phyloP scores from a whole-genome alignment of 2,329 filamentous ascomycete species.

The Colletotrichum gigasporum region DNA sequence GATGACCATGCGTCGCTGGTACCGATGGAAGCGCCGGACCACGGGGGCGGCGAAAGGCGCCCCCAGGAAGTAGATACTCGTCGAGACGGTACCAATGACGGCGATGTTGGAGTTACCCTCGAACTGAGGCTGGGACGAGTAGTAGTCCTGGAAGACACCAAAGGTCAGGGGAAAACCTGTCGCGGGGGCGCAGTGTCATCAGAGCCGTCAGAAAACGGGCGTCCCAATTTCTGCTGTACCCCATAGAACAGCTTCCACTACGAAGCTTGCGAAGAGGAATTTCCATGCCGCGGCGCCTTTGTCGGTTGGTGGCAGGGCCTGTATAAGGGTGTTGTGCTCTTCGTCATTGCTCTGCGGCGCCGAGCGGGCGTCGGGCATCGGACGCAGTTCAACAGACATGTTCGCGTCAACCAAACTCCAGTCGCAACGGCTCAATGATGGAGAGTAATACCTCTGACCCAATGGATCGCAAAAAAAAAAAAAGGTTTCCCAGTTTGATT shows the following conservation, averaged over 20 bases:
- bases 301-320: conserved; percentile 34
- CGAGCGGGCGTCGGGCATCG: background rate
- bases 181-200: background rate
- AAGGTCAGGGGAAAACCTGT: conserved; percentile 39
- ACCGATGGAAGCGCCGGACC: conserved; percentile 34
- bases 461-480: too few species aligned
- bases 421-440: too few species aligned
- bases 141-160: conserved; percentile 42
- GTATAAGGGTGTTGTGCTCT: conserved; percentile 26
- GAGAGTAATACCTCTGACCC: too few species aligned
- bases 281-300: conserved; percentile 34
- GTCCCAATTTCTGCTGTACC: conserved; percentile 14
- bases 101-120: conserved; percentile 35
- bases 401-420: background rate
- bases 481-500: background rate
- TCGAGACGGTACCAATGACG: conserved; percentile 38
- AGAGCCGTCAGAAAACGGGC: background rate
- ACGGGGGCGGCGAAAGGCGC: conserved; percentile 37
- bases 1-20: conserved; percentile 20
- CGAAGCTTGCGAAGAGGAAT: conserved; percentile 35
- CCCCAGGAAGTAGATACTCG: conserved; percentile 38
- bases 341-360: conserved; percentile 13
- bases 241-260: conserved; percentile 38
- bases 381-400: conserved; percentile 13
- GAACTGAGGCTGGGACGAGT: conserved; percentile 38